These are phyloP conservation scores for Cladosporium sphaerospermum DNA, from an alignment of 2,329 filamentous ascomycete species.

Conservation along the genomic window DNA sequence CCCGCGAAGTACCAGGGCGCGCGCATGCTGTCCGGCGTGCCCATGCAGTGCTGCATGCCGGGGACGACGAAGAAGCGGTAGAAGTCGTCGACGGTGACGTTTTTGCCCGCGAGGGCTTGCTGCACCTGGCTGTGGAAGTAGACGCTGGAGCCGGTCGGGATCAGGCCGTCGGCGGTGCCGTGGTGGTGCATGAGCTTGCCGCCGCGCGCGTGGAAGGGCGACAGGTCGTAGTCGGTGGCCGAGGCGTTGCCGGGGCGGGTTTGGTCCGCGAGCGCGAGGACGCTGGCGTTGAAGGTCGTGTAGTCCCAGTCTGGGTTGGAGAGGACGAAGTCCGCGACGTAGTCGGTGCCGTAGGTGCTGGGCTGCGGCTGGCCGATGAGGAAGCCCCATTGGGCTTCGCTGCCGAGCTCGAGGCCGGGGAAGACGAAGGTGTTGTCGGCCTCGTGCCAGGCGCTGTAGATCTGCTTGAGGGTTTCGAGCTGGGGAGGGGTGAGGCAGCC, in stretches of 20 bases:
- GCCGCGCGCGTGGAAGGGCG: conserved; percentile 37
- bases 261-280: conserved; percentile 34
- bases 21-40: conserved; percentile 29
- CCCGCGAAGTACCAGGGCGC: conserved; percentile 44
- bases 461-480: conserved; percentile 36
- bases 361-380: conserved; percentile 34
- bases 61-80: conserved; percentile 41
- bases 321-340: conserved; percentile 39
- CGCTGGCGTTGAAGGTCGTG: conserved; percentile 34
- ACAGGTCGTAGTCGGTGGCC: conserved; percentile 44
- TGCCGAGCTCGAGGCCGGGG: conserved; percentile 34
- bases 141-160: conserved; percentile 45
- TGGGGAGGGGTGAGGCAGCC: conserved; percentile 42
- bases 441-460: conserved; percentile 38
- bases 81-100: conserved; percentile 34
- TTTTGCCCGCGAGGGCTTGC: conserved; percentile 30
- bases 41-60: conserved; percentile 39
- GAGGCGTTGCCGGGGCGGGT: conserved; percentile 45
- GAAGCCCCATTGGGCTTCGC: conserved; percentile 32
- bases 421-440: conserved; percentile 37
- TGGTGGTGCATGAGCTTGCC: conserved; percentile 40
- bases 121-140: conserved; percentile 47
- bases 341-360: conserved; percentile 34
- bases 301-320: conserved; percentile 35
- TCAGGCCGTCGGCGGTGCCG: conserved; percentile 41